phyloP scores from a whole-genome alignment of 1,284 basidiomycete species.

The Malassezia dermatis region DNA sequence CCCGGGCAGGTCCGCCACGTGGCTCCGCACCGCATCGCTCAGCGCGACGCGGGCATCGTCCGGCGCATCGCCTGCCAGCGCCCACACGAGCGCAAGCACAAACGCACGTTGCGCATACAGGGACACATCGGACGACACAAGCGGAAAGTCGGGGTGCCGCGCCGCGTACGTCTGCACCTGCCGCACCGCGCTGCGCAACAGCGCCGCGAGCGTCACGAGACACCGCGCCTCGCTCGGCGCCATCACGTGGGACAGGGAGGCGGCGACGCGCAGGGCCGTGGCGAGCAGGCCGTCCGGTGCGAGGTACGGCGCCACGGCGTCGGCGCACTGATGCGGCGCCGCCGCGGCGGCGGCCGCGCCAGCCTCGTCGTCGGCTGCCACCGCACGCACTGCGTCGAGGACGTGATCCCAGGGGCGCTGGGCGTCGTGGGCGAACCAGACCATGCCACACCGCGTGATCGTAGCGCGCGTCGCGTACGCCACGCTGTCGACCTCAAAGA shows the following conservation, averaged over 20 bases:
- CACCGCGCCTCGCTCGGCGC: constrained; percentile 87
- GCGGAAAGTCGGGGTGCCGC: constrained; percentile 88
- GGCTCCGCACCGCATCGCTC: constrained; percentile 76
- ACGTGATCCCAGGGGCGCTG: constrained; percentile 86
- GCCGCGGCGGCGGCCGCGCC: constrained; percentile 56
- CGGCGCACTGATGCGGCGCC: constrained; percentile 57
- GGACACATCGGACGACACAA: constrained; percentile 70
- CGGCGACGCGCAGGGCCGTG: constrained; percentile 66
- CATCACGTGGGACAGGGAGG: constrained; percentile 89
- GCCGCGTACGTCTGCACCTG: constrained; percentile 90
- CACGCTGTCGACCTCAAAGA: constrained; percentile 99
- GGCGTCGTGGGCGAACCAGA: constrained; percentile 98
- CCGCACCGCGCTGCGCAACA: constrained; percentile 88
- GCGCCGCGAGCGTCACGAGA: constrained; percentile 87
- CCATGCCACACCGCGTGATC: constrained; percentile 99
- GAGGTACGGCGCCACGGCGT: constrained; percentile 53
- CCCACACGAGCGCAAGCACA: constrained; percentile 88
- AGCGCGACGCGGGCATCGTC: constrained; percentile 78
- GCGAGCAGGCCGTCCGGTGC: constrained; percentile 63
- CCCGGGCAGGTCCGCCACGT: constrained; percentile 58
- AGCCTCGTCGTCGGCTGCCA: constrained; percentile 75
- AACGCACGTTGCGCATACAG: constrained; percentile 84
- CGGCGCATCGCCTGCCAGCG: constrained; percentile 90
- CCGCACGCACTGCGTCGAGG: constrained; percentile 63
- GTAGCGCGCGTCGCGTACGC: constrained; percentile 95